Conservation (phyloP, 805 yeast species). For the Kodamaea fukazawae region DNA sequence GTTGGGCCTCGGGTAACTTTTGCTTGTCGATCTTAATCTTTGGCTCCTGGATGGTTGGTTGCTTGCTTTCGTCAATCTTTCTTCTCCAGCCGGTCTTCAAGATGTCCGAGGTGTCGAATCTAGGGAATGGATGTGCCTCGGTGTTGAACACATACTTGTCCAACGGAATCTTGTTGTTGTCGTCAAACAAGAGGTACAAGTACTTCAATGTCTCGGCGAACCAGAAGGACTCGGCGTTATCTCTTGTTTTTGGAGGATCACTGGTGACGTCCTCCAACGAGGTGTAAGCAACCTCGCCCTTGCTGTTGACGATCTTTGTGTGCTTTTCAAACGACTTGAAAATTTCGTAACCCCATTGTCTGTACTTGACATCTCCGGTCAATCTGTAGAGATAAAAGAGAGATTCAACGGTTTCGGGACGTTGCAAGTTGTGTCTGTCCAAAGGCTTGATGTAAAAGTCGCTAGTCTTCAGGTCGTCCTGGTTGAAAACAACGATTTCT, state of each 20-base stretch:
- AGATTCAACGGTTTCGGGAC: conserved; percentile 93
- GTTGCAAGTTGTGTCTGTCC: conserved; percentile 82
- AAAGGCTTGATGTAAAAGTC: conserved; percentile 69
- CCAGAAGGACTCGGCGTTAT: conserved; percentile 92
- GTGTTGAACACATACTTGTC: conserved; percentile 78
- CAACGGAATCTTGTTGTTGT: conserved; percentile 59
- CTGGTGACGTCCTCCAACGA: conserved; percentile 64
- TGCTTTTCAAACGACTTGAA: conserved; percentile 66
- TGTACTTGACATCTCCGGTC: conserved; percentile 75
- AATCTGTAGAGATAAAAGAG: conserved; percentile 75
- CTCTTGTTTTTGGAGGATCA: conserved; percentile 51
- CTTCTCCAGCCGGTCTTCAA: conserved; percentile 66
- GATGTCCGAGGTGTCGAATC: conserved; percentile 47
- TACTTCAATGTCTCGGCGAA: conserved; percentile 89
- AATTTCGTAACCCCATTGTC: conserved; percentile 88
- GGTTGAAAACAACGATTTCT: conserved; percentile 83
- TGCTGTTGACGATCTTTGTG: conserved; percentile 45
- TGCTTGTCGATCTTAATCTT: conserved; percentile 23
- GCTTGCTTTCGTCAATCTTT: conserved; percentile 20
- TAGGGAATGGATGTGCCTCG: conserved; percentile 93
- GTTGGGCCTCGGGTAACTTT: conserved; percentile 40
- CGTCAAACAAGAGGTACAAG: conserved; percentile 74
- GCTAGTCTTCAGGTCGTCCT: conserved; percentile 37
- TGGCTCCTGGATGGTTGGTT: conserved; percentile 11
- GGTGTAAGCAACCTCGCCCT: conserved; percentile 52